These are phyloP conservation scores for Coccinonectria pachysandricola DNA, from an alignment of 2,329 filamentous ascomycete genomes.

Conservation along the genomic window DNA sequence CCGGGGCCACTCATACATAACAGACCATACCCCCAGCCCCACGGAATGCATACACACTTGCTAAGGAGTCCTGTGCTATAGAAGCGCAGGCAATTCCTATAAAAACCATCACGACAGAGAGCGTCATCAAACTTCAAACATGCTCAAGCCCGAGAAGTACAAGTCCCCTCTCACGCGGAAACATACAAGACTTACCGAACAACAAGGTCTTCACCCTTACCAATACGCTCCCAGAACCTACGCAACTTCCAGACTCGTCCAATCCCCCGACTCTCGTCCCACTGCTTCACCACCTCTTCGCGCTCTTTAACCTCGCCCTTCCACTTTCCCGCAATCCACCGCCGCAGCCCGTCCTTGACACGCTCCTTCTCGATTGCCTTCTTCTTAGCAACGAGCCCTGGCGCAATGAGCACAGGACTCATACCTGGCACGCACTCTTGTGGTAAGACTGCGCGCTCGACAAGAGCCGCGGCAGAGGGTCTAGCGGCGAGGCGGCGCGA, in stretches of 20 bases:
- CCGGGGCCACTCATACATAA: too few species aligned
- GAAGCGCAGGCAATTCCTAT: too few species aligned
- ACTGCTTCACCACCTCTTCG: constrained; percentile 34
- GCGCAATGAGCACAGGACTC: constrained; percentile 37
- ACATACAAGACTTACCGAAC: constrained; percentile 14
- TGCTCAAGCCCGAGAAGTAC: too few species aligned
- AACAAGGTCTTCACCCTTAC: constrained; percentile 28
- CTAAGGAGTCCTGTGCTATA: too few species aligned
- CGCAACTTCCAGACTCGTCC: constrained; percentile 51
- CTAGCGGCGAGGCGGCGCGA: constrained; percentile 50
- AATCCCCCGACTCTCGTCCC: constrained; percentile 41
- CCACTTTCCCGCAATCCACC: constrained; percentile 54
- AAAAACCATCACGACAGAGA: too few species aligned
- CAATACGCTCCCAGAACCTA: constrained; percentile 56
- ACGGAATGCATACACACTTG: too few species aligned
- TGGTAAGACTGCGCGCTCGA: constrained; percentile 54
- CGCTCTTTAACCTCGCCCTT: constrained; percentile 39
- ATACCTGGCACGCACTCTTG: constrained; percentile 48
- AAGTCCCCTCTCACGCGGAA: too few species aligned
- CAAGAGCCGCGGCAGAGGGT: constrained; percentile 49
- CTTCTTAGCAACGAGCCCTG: constrained; percentile 51
- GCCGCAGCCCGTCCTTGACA: constrained; percentile 55
- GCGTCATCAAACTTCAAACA: too few species aligned
- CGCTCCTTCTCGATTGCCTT: constrained; percentile 55
- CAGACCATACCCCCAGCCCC: too few species aligned